These are phyloP conservation scores for Rauvolfia tetraphylla DNA, from an alignment of 257 asterid species.

Conservation along the genomic window DNA sequence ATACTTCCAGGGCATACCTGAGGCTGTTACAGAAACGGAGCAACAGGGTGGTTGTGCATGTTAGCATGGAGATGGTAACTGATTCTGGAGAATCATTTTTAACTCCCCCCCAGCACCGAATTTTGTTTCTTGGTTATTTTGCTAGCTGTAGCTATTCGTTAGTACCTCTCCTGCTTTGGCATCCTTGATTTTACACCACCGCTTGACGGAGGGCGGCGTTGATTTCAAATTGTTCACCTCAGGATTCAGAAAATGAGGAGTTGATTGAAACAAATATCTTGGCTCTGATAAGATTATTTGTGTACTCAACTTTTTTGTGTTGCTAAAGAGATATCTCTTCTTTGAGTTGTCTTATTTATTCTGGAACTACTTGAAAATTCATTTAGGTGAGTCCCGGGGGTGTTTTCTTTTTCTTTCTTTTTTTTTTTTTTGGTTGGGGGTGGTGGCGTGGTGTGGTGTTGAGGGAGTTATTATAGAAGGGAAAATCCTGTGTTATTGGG, in stretches of 20 bases:
- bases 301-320: neutral
- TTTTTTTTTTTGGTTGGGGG: no score
- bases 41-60: conserved; percentile 93
- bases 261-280: neutral
- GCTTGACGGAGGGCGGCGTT: neutral
- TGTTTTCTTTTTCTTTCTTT: no score
- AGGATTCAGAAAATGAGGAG: neutral
- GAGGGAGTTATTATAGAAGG: no score
- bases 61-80: conserved; percentile 35
- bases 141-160: conserved; percentile 27
- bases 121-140: neutral
- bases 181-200: neutral
- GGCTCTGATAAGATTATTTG: neutral
- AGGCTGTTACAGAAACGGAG: conserved; percentile 69
- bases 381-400: neutral
- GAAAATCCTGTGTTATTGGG: no score
- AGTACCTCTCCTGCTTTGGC: conserved; percentile 22
- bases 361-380: neutral
- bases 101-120: neutral
- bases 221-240: neutral
- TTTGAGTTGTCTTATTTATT: neutral
- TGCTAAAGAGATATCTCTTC: neutral
- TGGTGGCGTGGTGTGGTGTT: no score
- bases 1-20: conserved; percentile 86
- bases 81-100: conserved; percentile 6